These are phyloP conservation scores for Alternaria burnsii DNA, from an alignment of 2,329 filamentous ascomycete genomes.

Conservation along the genomic window DNA sequence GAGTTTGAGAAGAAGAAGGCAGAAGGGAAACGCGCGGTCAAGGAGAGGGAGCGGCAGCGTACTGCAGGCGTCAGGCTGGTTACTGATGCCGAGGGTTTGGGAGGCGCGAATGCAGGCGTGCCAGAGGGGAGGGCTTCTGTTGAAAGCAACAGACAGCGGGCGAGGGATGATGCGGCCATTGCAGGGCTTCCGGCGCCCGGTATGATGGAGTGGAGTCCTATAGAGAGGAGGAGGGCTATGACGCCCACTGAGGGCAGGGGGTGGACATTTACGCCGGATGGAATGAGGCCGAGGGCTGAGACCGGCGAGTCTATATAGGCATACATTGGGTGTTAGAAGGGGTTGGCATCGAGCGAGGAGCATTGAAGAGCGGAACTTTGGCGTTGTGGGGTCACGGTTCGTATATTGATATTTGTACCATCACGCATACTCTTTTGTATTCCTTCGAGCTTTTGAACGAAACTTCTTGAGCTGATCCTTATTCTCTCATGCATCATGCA, in stretches of 20 bases:
- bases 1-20: constrained; percentile 72
- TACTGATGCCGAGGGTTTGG: constrained; percentile 11
- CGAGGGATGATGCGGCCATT: constrained; percentile 47
- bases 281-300: constrained; percentile 46
- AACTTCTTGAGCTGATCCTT: not conserved
- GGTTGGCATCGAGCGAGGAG: not conserved
- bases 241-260: constrained; percentile 49
- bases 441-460: accelerated
- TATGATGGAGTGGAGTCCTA: constrained; percentile 51
- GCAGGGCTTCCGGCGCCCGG: constrained; percentile 42
- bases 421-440: accelerated
- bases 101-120: not conserved
- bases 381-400: not conserved
- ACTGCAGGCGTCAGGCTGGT: constrained; percentile 34
- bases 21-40: constrained; percentile 49
- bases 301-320: constrained; percentile 43
- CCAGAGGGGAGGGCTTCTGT: not conserved
- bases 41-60: constrained; percentile 43
- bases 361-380: not conserved
- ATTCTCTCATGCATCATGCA: not conserved
- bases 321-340: not conserved
- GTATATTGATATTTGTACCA: not conserved
- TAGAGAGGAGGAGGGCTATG: constrained; percentile 51
- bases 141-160: constrained; percentile 23
- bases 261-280: constrained; percentile 41